A percentile compares a stretch with the other conserved stretches of the same genome.
Evolutionary conservation across 495 filamentous ascomycete species (phyloP).

Genomic region (Aspergillus egyptiacus): DNA sequence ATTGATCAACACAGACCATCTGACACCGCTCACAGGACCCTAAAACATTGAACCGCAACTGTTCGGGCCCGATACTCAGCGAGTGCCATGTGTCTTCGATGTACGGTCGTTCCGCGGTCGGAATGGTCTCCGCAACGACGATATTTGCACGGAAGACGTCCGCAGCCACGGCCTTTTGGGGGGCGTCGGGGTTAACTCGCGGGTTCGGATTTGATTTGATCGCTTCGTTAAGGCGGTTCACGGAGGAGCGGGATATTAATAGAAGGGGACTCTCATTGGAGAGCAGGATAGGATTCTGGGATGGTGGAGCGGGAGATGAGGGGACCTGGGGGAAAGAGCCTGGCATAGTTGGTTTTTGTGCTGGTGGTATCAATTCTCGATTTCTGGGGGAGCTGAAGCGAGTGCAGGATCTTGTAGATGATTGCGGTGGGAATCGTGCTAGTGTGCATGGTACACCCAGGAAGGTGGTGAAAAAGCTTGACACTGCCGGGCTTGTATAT

Average conservation of each 20-base stretch:
- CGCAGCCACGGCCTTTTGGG: conserved; percentile 52
- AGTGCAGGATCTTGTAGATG: conserved; percentile 57
- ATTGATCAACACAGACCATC: conserved; percentile 91
- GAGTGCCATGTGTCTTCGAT: conserved; percentile 46
- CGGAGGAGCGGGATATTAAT: conserved; percentile 70
- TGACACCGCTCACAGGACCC: conserved; percentile 84
- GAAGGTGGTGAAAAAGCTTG: conserved; percentile 65
- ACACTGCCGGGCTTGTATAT: conserved; percentile 58
- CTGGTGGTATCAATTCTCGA: neutral
- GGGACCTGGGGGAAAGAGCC: conserved; percentile 52
- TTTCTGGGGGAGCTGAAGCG: neutral
- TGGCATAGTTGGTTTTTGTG: conserved; percentile 44
- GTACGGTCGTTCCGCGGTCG: conserved; percentile 49
- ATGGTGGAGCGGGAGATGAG: conserved; percentile 27
- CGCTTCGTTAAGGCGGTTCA: conserved; percentile 65
- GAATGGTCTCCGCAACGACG: conserved; percentile 53
- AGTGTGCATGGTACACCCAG: conserved; percentile 73
- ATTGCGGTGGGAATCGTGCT: conserved; percentile 66
- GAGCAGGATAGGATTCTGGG: conserved; percentile 59
- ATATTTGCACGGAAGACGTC: conserved; percentile 84
- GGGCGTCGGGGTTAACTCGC: neutral
- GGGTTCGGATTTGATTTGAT: conserved; percentile 50
- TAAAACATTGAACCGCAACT: conserved; percentile 57
- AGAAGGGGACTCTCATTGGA: conserved; percentile 93
- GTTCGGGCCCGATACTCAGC: conserved; percentile 31